Percentiles rank a stretch among this genome's conserved stretches.
These are phyloP conservation scores for Aspergillus nidulans DNA, from an alignment of 495 filamentous ascomycete genomes.

Conservation along the genomic window DNA sequence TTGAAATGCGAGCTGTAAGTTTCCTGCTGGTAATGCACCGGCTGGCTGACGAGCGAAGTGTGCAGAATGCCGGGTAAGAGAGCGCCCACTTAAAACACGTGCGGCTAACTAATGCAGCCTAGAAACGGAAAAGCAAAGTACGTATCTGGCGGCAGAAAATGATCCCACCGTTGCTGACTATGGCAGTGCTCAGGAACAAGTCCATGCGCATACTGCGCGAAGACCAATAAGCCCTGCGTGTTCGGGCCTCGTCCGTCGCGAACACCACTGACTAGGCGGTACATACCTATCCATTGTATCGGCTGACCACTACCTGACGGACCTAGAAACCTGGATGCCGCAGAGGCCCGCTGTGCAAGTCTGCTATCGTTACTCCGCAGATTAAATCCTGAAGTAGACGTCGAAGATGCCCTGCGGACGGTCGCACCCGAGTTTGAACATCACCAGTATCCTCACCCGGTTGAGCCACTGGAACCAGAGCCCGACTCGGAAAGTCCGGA, in stretches of 20 bases:
- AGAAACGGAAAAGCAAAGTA: slow-evolving; percentile 21
- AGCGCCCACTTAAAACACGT: neutral
- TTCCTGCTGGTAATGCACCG: neutral
- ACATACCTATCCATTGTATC: neutral
- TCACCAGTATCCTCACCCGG: neutral
- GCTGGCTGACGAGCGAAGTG: slow-evolving; percentile 12
- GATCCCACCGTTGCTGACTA: neutral
- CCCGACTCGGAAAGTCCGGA: neutral
- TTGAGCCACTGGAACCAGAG: neutral
- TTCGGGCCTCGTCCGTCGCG: slow-evolving; percentile 18
- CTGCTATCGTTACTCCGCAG: slow-evolving; percentile 9
- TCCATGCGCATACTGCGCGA: slow-evolving; percentile 19
- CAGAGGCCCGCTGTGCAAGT: slow-evolving; percentile 15
- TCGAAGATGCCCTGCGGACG: slow-evolving; percentile 14
- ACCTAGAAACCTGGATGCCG: slow-evolving; percentile 20
- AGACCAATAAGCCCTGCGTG: slow-evolving; percentile 16
- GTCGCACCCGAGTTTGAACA: neutral
- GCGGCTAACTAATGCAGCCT: neutral
- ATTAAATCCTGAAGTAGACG: slow-evolving; percentile 17
- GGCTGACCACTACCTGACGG: neutral
- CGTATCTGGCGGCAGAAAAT: neutral
- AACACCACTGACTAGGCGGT: slow-evolving; percentile 22
- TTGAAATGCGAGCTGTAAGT: slow-evolving; percentile 5
- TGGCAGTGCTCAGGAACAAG: slow-evolving; percentile 12
- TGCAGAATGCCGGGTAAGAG: slow-evolving; percentile 20